Evolutionary conservation across 169 alveolate species (phyloP).

Genomic region (Plasmodium knowlesi): DNA sequence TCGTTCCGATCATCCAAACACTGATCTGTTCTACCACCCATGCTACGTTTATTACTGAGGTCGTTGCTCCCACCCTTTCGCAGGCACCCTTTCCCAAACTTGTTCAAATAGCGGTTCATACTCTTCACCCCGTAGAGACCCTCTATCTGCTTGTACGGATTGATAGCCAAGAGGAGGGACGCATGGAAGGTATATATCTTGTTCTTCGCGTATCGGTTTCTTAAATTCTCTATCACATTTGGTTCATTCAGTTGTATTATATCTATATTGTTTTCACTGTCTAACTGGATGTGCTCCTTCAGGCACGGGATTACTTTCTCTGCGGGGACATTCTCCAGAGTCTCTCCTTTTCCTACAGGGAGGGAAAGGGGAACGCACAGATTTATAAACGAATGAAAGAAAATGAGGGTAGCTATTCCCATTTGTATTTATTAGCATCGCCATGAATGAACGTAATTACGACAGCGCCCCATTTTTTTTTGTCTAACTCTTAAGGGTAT

Average conservation of each 20-base stretch:
- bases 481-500: slow-evolving; percentile 45
- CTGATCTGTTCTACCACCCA: neutral
- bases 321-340: slow-evolving; percentile 28
- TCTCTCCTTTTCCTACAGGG: slow-evolving; percentile 41
- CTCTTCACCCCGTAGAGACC: slow-evolving; percentile 79
- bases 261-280: slow-evolving; percentile 49
- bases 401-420: neutral
- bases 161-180: slow-evolving; percentile 85
- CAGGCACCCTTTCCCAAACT: slow-evolving; percentile 29
- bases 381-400: neutral
- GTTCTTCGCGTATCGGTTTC: slow-evolving; percentile 75
- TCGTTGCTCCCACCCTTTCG: neutral
- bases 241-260: slow-evolving; percentile 38
- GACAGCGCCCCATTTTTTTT: neutral
- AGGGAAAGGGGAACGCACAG: neutral
- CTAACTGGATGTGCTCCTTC: slow-evolving; percentile 24
- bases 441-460: neutral
- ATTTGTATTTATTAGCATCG: neutral
- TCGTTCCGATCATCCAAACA: neutral
- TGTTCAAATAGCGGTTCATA: slow-evolving; percentile 77
- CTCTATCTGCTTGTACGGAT: slow-evolving; percentile 85
- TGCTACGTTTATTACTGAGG: slow-evolving; percentile 25
- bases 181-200: slow-evolving; percentile 86
- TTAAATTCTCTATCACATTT: slow-evolving; percentile 52
- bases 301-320: slow-evolving; percentile 35